Conservation (phyloP, 257 asterid species). For the Anisodus acutangulus region DNA sequence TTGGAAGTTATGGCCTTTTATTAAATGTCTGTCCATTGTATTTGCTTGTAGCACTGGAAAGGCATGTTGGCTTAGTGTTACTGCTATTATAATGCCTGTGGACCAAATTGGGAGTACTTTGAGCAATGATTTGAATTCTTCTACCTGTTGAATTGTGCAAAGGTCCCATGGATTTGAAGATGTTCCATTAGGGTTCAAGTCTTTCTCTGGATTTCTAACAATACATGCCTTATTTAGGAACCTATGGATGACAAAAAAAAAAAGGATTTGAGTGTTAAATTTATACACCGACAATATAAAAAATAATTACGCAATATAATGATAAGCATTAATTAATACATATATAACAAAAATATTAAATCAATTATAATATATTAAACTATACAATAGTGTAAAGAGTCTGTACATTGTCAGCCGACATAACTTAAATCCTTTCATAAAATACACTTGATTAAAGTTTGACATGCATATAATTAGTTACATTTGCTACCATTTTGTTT, state of each 20-base stretch:
- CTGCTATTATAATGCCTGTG: slow-evolving; percentile 59
- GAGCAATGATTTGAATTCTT: slow-evolving; percentile 63
- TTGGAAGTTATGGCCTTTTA: slow-evolving; percentile 41
- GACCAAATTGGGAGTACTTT: slow-evolving; percentile 77
- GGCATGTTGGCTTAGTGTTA: slow-evolving; percentile 58
- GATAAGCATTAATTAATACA: no score
- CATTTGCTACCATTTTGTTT: no score
- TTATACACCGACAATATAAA: no score
- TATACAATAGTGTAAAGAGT: no score
- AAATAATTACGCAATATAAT: no score
- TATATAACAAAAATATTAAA: no score
- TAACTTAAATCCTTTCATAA: no score
- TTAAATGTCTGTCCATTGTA: slow-evolving; percentile 54
- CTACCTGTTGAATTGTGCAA: slow-evolving; percentile 69
- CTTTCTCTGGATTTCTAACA: slow-evolving; percentile 46
- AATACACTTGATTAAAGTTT: no score
- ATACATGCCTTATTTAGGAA: slow-evolving; percentile 64
- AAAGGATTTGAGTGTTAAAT: no score
- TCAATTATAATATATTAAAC: no score
- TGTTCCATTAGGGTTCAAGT: slow-evolving; percentile 51
- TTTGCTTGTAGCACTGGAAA: slow-evolving; percentile 68
- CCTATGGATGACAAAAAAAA: slow-evolving; percentile 29
- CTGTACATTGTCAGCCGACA: no score
- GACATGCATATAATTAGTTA: no score
- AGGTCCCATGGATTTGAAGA: slow-evolving; percentile 54